Evolutionary conservation across 768 basidiomycete genomes (phyloP).

Genomic region (Xerocomus brunneocitrinus): DNA sequence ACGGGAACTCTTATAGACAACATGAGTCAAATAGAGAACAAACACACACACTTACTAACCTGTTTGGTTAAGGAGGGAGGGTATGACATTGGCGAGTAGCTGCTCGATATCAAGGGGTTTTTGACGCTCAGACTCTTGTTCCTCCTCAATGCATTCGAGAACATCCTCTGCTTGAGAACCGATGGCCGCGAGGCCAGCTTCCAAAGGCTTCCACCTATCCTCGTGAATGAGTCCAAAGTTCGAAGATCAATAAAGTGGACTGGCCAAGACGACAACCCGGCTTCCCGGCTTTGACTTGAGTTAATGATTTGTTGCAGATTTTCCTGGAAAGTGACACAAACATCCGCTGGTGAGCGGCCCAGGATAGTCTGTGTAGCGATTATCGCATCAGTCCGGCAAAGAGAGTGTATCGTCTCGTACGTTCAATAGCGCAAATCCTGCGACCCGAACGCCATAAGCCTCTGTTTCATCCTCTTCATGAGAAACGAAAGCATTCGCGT

Average conservation of each 20-base stretch:
- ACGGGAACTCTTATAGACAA: conserved; percentile 62
- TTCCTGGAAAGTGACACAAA: conserved; percentile 49
- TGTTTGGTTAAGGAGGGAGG: conserved; percentile 63
- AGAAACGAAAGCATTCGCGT: conserved; percentile 88
- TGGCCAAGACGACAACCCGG: conserved; percentile 62
- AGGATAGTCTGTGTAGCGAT: conserved; percentile 46
- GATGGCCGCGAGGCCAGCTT: conserved; percentile 76
- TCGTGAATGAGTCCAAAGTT: conserved; percentile 4
- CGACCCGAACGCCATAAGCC: conserved; percentile 74
- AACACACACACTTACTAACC: conserved; percentile 43
- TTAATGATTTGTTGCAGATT: conserved; percentile 52
- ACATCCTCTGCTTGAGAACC: conserved; percentile 79
- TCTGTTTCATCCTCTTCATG: conserved; percentile 93
- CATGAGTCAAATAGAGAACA: not conserved
- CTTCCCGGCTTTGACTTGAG: conserved; percentile 52
- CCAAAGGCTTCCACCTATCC: conserved; percentile 86
- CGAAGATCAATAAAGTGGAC: conserved; percentile 12
- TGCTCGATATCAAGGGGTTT: conserved; percentile 74
- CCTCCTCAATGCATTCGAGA: conserved; percentile 72
- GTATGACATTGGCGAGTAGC: conserved; percentile 75
- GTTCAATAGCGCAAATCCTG: conserved; percentile 77
- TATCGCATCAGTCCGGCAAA: conserved; percentile 1
- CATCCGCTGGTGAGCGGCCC: conserved; percentile 48
- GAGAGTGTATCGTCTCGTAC: conserved; percentile 37
- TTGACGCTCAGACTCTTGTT: conserved; percentile 55